Base-by-base conservation (phyloP, 2,329 filamentous ascomycete genomes). In the Talaromyces sp. region DNA sequence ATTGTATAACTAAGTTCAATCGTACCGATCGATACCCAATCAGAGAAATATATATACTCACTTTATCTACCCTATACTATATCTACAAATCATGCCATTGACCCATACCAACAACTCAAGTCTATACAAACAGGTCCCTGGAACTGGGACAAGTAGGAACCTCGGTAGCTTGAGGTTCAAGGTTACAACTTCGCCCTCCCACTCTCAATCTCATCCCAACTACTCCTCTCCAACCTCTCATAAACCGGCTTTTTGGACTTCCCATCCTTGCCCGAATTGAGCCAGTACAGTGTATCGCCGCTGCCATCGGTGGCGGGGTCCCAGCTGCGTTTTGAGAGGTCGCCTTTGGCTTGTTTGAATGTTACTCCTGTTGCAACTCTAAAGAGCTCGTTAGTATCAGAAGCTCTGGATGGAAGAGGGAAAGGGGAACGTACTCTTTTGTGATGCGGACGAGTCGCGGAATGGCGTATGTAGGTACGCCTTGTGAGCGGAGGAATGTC, bases 321-420 rank as follows among this genome's bases (percentile, higher is more conserved):
- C 81, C 80, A 82, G 17, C 73, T 72, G 61, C 79, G 79, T 68
- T 79, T 80, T 29, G 76, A 70, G 29, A 83, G 67, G 8, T 80
- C 79, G 7, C 74, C 76, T 69, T 83, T 83, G 1, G 79, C 78
- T 68, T 83, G 81, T 68, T 83, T 84, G 73, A 83, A 83, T 5
- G 81, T 83, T n/a, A 79, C 81, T 53, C 79, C 79, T 1, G 79
- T 79, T 65, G 78, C 77, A 61, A 82, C 80, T 62, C 76, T 78
- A 45, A n/a, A 13, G 68, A 68, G 72, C 5, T n/a, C 43, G 51
- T 45, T 31, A 65, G 51, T 36, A 27, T 36, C 2, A 7, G 15
- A 31, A 31, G 7, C 27, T 40, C 34, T 36, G 34, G 34, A 36
- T 13, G 34, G 34, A 36, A 13, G 11, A 15, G 64, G 62, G 65